These are phyloP conservation scores for Penicillium sp. DNA, from an alignment of 2,329 filamentous ascomycete genomes.

Conservation along the genomic window DNA sequence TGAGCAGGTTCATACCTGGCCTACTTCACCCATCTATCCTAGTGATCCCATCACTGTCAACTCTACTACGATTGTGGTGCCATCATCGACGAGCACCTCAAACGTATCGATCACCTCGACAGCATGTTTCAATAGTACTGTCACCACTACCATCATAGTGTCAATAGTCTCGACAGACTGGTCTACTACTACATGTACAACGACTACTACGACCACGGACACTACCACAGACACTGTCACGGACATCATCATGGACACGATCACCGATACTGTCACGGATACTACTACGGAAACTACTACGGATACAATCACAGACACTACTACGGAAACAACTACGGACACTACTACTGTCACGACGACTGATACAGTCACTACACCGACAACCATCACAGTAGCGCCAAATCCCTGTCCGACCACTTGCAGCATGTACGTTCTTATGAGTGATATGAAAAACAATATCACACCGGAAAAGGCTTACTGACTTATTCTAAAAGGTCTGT, in stretches of 20 bases:
- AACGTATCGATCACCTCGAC: neutral
- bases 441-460: neutral
- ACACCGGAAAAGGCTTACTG: neutral
- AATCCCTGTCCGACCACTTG: constrained; percentile 17
- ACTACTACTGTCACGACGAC: constrained; percentile 4
- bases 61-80: neutral
- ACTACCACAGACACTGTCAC: constrained; percentile 1
- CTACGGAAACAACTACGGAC: constrained; percentile 1
- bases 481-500: constrained; percentile 5
- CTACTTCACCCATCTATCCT: neutral
- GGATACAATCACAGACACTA: neutral
- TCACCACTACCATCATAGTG: constrained; percentile 2
- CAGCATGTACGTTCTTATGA: constrained; percentile 8
- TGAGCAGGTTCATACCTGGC: neutral
- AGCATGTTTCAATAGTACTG: neutral
- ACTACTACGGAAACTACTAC: neutral
- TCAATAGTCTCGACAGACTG: constrained; percentile 1
- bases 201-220: neutral
- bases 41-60: constrained; percentile 1
- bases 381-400: constrained; percentile 12
- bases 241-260: constrained; percentile 2
- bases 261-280: neutral
- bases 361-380: constrained; percentile 1
- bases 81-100: neutral
- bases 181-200: neutral